Percentiles rank a stretch among this genome's conserved stretches.
Conservation (phyloP, 768 basidiomycete genomes). For the Lentinula edodes region DNA sequence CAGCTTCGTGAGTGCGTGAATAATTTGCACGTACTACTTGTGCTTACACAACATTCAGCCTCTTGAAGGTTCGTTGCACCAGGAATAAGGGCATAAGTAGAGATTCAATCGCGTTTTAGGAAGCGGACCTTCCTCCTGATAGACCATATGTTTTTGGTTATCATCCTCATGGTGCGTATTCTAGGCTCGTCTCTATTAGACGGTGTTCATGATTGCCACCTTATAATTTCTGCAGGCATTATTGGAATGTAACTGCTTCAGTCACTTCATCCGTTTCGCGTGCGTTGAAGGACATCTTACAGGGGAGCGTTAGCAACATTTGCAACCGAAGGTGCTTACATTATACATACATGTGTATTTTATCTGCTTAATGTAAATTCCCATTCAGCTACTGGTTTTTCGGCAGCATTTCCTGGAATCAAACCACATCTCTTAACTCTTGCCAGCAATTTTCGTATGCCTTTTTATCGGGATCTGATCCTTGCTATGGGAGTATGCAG, state of each 20-base stretch:
- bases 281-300: neutral
- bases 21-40: neutral
- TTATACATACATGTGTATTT: neutral
- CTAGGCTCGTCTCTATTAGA: neutral
- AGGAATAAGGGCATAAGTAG: neutral
- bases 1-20: slow-evolving; percentile 64
- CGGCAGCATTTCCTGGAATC: slow-evolving; percentile 84
- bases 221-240: slow-evolving; percentile 54
- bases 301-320: slow-evolving; percentile 97
- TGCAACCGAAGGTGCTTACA: slow-evolving; percentile 72
- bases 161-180: slow-evolving; percentile 83
- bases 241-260: slow-evolving; percentile 81
- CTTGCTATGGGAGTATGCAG: slow-evolving; percentile 87
- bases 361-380: slow-evolving; percentile 1
- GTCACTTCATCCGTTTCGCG: neutral
- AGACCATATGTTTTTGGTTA: slow-evolving; percentile 96
- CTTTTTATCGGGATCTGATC: slow-evolving; percentile 89
- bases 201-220: neutral
- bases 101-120: slow-evolving; percentile 37
- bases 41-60: neutral
- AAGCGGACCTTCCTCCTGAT: slow-evolving; percentile 86
- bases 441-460: slow-evolving; percentile 84
- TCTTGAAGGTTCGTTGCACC: slow-evolving; percentile 39
- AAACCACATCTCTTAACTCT: slow-evolving; percentile 90
- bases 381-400: slow-evolving; percentile 79